phyloP scores from a whole-genome alignment of 345 rosid species.

The Citrus glauca region DNA sequence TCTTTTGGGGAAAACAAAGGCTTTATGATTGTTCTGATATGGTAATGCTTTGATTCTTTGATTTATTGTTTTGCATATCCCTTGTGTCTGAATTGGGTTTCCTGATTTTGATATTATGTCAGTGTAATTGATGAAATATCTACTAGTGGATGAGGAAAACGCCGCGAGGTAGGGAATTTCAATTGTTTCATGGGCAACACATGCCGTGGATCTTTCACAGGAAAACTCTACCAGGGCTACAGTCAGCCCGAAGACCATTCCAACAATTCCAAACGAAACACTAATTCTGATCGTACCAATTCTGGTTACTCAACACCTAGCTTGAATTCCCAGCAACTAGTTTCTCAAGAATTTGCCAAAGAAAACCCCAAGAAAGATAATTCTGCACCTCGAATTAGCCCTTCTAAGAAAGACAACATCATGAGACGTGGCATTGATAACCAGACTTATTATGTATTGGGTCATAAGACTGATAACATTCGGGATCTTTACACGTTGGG shows the following conservation, averaged over 20 bases:
- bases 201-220: conserved; percentile 93
- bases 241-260: conserved; percentile 61
- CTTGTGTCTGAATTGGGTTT: conserved; percentile 6
- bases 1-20: background rate
- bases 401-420: conserved; percentile 44
- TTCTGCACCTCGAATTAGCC: conserved; percentile 32
- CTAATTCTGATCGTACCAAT: conserved; percentile 35
- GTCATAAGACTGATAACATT: conserved; percentile 83
- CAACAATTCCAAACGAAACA: conserved; percentile 35
- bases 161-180: conserved; percentile 23
- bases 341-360: conserved; percentile 31
- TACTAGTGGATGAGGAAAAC: conserved; percentile 27
- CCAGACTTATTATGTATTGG: conserved; percentile 73
- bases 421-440: conserved; percentile 74
- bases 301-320: conserved; percentile 43
- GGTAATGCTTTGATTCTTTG: conserved; percentile 4
- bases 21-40: conserved; percentile 1
- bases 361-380: conserved; percentile 34
- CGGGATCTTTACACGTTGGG: conserved; percentile 81
- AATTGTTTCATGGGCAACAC: conserved; percentile 97
- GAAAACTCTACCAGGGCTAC: conserved; percentile 69
- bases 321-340: conserved; percentile 32
- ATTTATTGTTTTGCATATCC: conserved; percentile 12
- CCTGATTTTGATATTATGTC: background rate
- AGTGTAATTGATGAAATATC: conserved; percentile 17